These are phyloP conservation scores for Boletus sensibilis DNA, from an alignment of 768 basidiomycete genomes.

Conservation along the genomic window DNA sequence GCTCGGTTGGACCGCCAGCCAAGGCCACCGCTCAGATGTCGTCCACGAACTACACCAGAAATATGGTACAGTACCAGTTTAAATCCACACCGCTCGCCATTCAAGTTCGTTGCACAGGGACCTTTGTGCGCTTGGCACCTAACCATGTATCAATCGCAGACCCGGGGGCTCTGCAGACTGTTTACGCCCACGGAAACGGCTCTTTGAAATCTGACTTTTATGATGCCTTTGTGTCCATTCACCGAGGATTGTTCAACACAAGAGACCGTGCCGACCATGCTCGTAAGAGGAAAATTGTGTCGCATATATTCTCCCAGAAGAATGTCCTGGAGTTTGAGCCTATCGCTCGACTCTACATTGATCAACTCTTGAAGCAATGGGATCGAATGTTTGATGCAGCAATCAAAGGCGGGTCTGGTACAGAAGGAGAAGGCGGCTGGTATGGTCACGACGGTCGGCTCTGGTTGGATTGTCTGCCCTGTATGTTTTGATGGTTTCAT, in stretches of 20 bases:
- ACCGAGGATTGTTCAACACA: conserved; percentile 74
- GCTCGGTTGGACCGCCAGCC: conserved; percentile 61
- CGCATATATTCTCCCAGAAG: conserved; percentile 83
- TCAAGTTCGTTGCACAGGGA: conserved; percentile 39
- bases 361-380: conserved; percentile 67
- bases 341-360: conserved; percentile 61
- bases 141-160: conserved; percentile 77
- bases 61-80: conserved; percentile 51
- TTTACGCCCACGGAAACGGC: conserved; percentile 87
- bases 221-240: conserved; percentile 75
- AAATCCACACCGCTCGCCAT: background rate
- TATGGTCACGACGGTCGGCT: conserved; percentile 57
- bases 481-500: conserved; percentile 38
- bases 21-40: conserved; percentile 73
- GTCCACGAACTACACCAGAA: conserved; percentile 73
- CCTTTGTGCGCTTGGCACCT: conserved; percentile 68
- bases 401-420: conserved; percentile 52
- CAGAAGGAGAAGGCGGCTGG: conserved; percentile 61
- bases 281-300: conserved; percentile 89
- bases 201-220: conserved; percentile 78
- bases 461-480: conserved; percentile 75
- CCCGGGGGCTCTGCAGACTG: conserved; percentile 68
- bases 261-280: conserved; percentile 76
- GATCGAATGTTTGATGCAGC: conserved; percentile 62
- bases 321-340: conserved; percentile 86